Percentiles rank a stretch among this genome's conserved stretches.
Conservation (phyloP, 495 filamentous ascomycete species). For the Penicillium soppii region DNA sequence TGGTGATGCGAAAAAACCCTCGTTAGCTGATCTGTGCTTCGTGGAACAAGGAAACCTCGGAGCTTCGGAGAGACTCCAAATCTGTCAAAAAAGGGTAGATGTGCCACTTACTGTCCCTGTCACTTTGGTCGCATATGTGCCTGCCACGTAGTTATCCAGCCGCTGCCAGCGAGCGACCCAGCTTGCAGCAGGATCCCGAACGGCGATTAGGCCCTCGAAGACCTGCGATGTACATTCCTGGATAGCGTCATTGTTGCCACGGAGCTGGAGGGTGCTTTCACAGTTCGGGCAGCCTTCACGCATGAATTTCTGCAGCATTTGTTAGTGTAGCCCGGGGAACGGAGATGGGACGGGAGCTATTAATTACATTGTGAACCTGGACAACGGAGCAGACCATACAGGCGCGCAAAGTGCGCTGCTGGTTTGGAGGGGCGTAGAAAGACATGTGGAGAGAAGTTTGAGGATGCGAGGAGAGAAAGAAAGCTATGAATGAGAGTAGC, state of each 20-base stretch:
- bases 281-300: constrained; percentile 93
- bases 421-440: constrained; percentile 62
- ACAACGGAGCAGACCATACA: constrained; percentile 99
- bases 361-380: constrained; percentile 71
- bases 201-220: constrained; percentile 83
- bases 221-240: constrained; percentile 93
- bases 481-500: constrained; percentile 6
- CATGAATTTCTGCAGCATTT: constrained; percentile 63
- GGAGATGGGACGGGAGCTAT: constrained; percentile 21
- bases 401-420: constrained; percentile 80
- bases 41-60: too few species aligned
- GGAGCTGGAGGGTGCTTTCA: constrained; percentile 82
- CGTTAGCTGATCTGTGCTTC: background rate
- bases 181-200: constrained; percentile 71
- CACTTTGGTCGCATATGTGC: constrained; percentile 93
- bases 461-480: background rate
- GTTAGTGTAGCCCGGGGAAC: background rate
- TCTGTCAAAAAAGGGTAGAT: background rate
- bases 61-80: background rate
- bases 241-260: constrained; percentile 73
- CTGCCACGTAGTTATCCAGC: constrained; percentile 79
- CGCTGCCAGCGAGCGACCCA: constrained; percentile 97
- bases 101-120: constrained; percentile 61
- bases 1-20: constrained; percentile 17
- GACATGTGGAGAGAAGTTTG: constrained; percentile 27